phyloP scores from a whole-genome alignment of 306 rosid genomes.

The Carpinus viminea region DNA sequence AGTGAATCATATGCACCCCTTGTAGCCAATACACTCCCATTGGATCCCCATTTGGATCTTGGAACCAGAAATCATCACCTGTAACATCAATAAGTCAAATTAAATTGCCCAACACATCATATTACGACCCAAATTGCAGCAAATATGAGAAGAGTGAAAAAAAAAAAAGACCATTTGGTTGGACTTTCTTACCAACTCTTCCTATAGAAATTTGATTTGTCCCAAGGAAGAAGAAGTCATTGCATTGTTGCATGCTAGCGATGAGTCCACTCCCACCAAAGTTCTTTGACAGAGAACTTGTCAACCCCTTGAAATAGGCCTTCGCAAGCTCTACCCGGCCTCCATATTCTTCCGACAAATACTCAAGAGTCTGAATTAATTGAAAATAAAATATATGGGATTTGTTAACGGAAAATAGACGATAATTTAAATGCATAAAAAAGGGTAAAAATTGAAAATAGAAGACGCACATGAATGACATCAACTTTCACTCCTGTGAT shows the following conservation, averaged over 20 bases:
- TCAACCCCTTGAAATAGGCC: slow-evolving; percentile 65
- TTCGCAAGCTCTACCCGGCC: slow-evolving; percentile 85
- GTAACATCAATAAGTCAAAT: background rate
- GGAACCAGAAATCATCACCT: slow-evolving; percentile 98
- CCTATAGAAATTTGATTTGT: slow-evolving; percentile 68
- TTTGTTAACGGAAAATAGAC: background rate
- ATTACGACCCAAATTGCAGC: too few relatives aligned
- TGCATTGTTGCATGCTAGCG: slow-evolving; percentile 95
- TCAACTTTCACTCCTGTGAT: slow-evolving; percentile 85
- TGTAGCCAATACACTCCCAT: slow-evolving; percentile 87
- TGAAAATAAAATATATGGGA: background rate
- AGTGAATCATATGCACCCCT: slow-evolving; percentile 89
- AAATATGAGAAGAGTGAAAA: too few relatives aligned
- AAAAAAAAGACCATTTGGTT: background rate
- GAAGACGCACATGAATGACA: slow-evolving; percentile 68
- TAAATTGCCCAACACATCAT: background rate
- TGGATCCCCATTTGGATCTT: slow-evolving; percentile 87
- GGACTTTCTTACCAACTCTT: slow-evolving; percentile 64
- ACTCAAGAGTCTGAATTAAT: slow-evolving; percentile 59
- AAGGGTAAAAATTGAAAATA: background rate
- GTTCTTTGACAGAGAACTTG: slow-evolving; percentile 63
- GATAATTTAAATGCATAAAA: background rate
- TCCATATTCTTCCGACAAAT: slow-evolving; percentile 66
- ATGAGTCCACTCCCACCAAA: slow-evolving; percentile 76
- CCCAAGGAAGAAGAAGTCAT: slow-evolving; percentile 89